Conservation (phyloP, 2,329 filamentous ascomycete species). For the Arthrinium puccinioides region DNA sequence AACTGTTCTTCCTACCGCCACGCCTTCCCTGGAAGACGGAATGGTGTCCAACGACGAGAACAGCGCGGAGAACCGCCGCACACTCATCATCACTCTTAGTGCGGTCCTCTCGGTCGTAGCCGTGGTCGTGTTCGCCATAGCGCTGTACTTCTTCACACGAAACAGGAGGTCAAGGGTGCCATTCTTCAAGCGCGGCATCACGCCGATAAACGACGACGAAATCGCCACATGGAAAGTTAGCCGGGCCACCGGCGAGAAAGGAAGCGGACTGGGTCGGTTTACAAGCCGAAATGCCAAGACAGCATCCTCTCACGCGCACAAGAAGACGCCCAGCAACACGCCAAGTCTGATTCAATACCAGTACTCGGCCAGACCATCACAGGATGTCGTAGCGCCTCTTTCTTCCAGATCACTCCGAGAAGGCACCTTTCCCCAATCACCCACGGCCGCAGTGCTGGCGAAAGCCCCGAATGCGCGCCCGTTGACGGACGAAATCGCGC, state of each 20-base stretch:
- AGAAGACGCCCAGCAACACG: slow-evolving; percentile 36
- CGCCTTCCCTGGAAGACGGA: background rate
- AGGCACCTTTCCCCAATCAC: slow-evolving; percentile 32
- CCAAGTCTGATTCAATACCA: slow-evolving; percentile 44
- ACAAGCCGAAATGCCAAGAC: slow-evolving; percentile 21
- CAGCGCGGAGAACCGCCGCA: slow-evolving; percentile 23
- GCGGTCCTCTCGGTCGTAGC: slow-evolving; percentile 40
- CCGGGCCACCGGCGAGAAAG: slow-evolving; percentile 21
- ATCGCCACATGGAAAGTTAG: slow-evolving; percentile 55
- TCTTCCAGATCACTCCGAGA: too few relatives aligned
- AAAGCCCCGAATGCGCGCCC: slow-evolving; percentile 55
- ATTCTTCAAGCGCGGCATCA: slow-evolving; percentile 47
- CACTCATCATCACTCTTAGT: slow-evolving; percentile 43
- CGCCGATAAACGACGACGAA: slow-evolving; percentile 58
- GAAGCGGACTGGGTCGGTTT: slow-evolving; percentile 12
- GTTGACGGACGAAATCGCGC: slow-evolving; percentile 53
- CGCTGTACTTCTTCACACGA: slow-evolving; percentile 30
- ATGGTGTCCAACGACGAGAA: background rate
- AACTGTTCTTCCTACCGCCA: too few relatives aligned
- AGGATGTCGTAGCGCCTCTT: slow-evolving; percentile 22
- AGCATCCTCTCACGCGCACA: slow-evolving; percentile 27
- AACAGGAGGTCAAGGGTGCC: slow-evolving; percentile 29
- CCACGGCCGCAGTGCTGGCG: slow-evolving; percentile 45
- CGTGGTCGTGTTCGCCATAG: slow-evolving; percentile 27
- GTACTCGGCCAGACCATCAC: slow-evolving; percentile 21